Conservation (phyloP, 306 rosid species). For the Vachellia collinsii region DNA sequence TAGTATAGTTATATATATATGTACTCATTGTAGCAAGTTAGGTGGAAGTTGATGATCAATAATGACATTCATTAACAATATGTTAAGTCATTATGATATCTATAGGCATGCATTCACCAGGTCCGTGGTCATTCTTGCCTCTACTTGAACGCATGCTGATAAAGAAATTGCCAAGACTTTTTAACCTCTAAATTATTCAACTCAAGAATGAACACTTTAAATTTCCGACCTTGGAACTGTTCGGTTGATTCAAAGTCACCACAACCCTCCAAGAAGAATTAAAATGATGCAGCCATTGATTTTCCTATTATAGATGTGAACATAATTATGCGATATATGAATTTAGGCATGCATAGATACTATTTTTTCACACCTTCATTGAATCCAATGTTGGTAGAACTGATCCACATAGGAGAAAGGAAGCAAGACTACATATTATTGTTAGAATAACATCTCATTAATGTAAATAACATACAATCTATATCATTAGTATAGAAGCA, state of each 20-base stretch:
- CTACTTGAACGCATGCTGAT: background rate
- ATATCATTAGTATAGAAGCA: no score
- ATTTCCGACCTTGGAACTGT: background rate
- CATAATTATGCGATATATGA: background rate
- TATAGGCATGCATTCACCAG: conserved; percentile 10
- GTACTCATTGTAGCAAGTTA: background rate
- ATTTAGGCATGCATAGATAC: background rate
- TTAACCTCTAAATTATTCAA: background rate
- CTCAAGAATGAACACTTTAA: background rate
- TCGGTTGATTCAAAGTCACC: background rate
- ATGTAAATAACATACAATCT: no score
- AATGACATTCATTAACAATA: conserved; percentile 5
- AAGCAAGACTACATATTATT: background rate
- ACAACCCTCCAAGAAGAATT: background rate
- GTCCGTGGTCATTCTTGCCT: background rate
- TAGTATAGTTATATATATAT: no score
- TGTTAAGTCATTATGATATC: conserved; percentile 2
- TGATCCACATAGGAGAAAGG: background rate
- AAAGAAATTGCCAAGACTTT: background rate
- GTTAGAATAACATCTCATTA: no score
- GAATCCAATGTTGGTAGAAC: background rate
- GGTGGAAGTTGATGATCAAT: conserved; percentile 1
- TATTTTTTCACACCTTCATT: background rate
- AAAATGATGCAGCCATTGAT: background rate
- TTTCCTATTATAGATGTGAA: background rate